Conservation (phyloP, 2,329 filamentous ascomycete species). For the Penicillium sclerotiorum region DNA sequence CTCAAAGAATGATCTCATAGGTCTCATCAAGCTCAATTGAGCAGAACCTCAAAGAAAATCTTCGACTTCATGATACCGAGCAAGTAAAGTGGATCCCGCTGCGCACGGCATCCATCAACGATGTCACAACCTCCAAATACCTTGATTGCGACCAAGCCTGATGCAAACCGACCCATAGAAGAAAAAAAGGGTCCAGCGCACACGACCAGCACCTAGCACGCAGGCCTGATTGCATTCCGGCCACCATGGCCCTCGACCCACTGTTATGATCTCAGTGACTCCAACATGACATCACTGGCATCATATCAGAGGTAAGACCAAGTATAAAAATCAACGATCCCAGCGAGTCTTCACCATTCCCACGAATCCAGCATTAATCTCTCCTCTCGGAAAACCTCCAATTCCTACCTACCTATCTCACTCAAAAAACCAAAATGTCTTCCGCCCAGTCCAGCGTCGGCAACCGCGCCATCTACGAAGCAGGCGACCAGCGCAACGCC, state of each 20-base stretch:
- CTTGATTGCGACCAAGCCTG: slow-evolving; percentile 15
- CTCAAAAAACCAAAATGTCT: slow-evolving; percentile 39
- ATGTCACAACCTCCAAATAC: slow-evolving; percentile 20
- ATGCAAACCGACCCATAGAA: slow-evolving; percentile 12
- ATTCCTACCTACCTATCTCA: not conserved
- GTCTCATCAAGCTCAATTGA: not conserved
- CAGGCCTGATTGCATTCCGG: slow-evolving; percentile 9
- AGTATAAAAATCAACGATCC: slow-evolving; percentile 22
- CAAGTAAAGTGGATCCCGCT: slow-evolving; percentile 10
- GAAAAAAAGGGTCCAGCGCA: slow-evolving; percentile 15
- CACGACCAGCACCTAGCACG: slow-evolving; percentile 2
- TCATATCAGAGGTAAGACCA: not conserved
- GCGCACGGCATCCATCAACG: slow-evolving; percentile 9
- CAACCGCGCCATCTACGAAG: slow-evolving; percentile 68
- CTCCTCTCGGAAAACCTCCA: not conserved
- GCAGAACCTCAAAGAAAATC: slow-evolving; percentile 1
- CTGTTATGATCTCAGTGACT: slow-evolving; percentile 33
- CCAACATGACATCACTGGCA: slow-evolving; percentile 29
- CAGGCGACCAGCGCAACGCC: slow-evolving; percentile 71
- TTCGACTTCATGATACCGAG: not conserved
- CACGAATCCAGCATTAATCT: not conserved
- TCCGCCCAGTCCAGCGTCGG: slow-evolving; percentile 68
- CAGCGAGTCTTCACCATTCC: not conserved
- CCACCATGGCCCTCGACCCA: slow-evolving; percentile 20
- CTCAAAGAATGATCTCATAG: not conserved